phyloP scores from a whole-genome alignment of 495 filamentous ascomycete species.

The Glarea lozoyensis region DNA sequence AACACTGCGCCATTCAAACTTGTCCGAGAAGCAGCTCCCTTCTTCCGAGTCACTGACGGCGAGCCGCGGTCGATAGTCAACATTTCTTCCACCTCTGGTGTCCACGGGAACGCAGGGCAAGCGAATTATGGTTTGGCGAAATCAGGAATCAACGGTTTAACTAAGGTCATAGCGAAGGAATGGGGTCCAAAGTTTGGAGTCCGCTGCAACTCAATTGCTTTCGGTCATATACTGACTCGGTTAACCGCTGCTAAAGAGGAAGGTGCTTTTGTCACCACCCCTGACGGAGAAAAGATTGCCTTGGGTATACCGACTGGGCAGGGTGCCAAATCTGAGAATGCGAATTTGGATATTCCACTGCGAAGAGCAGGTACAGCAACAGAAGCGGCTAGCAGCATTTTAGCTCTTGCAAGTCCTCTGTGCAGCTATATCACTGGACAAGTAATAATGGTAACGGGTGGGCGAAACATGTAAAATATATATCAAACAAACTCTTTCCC shows the following conservation, averaged over 20 bases:
- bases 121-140: slow-evolving; percentile 80
- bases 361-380: slow-evolving; percentile 64
- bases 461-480: slow-evolving; percentile 62
- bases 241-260: slow-evolving; percentile 73
- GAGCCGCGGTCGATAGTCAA: slow-evolving; percentile 73
- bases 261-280: slow-evolving; percentile 64
- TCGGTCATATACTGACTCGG: slow-evolving; percentile 69
- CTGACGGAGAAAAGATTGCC: slow-evolving; percentile 68
- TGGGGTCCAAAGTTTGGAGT: slow-evolving; percentile 84
- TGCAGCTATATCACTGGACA: slow-evolving; percentile 79
- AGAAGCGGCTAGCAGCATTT: slow-evolving; percentile 69
- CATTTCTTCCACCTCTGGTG: slow-evolving; percentile 67
- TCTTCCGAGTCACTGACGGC: slow-evolving; percentile 79
- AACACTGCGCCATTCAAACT: slow-evolving; percentile 77
- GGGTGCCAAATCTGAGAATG: slow-evolving; percentile 23
- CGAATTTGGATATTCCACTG: slow-evolving; percentile 63
- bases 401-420: slow-evolving; percentile 72
- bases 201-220: slow-evolving; percentile 73
- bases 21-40: slow-evolving; percentile 67
- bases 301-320: slow-evolving; percentile 53
- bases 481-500: no score
- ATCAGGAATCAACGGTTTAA: slow-evolving; percentile 68
- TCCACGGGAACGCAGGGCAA: slow-evolving; percentile 81
- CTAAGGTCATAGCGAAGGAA: slow-evolving; percentile 85
- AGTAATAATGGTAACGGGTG: slow-evolving; percentile 77